Evolutionary conservation across 805 yeast species (phyloP), one percentile per base, ranked within the genome.

Genomic region (Candida tibetensis): DNA sequence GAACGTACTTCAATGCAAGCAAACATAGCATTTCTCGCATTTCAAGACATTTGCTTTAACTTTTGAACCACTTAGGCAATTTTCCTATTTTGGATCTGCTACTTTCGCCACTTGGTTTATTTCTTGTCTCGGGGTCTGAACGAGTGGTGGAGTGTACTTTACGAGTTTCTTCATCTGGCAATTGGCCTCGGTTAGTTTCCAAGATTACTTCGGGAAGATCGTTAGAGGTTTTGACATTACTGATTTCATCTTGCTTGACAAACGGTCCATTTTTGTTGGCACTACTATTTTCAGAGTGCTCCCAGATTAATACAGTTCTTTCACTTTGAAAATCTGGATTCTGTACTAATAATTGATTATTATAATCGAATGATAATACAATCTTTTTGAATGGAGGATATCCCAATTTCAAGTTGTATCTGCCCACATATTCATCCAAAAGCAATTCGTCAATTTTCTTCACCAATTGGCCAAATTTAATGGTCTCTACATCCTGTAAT

Each of bases 381-480:
- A 66, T 43, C 18, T 44, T 54, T 8, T 50, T 46, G 37, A 68
- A 68, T 2, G 74, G 73, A 3, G 74, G 74, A 39, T 50, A 57
- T 12, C 71, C 64, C 27, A 53, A 49, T 36, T 58, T 63, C 34
- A 69, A 51, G 19, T 41, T 48, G 46, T 65, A 69, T 29, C 48
- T 37, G 19, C 64, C 60, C 25, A 56, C 38, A 40, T 46, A 58
- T n/a, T 50, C 38, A 3, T 60, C 64, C 4, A 49, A 34, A 10
- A 69, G 36, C 32, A 60, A 50, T 4, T 53, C 55, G 43, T 69
- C 73, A 17, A 69, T 53, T 41, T 54, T 60, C 43, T 62, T 62
- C 28, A 68, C 39, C 18, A 69, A 44, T 33, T 61, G 62, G 6
- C 73, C 74, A 33, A 65, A 52, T 36, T 61, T 64, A 12, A 52